A percentile compares a stretch with the other conserved stretches of the same genome.
Evolutionary conservation across 2,329 filamentous ascomycete genomes (phyloP).

Genomic region (Rugonectria rugulosa): DNA sequence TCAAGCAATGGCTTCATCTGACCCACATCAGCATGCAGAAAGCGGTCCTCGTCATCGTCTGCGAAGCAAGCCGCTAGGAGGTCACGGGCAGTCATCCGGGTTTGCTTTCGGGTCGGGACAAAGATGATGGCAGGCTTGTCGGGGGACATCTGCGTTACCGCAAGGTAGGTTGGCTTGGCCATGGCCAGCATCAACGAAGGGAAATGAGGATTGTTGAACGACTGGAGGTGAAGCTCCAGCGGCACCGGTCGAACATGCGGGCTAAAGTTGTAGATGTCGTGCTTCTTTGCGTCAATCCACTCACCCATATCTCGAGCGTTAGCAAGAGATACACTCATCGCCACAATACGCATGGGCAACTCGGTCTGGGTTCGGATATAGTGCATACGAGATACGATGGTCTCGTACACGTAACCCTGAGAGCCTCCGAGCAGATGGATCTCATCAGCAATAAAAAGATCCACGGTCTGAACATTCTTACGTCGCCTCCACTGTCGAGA

Average conservation of each 20-base stretch:
- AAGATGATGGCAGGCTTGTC: slow-evolving; percentile 93
- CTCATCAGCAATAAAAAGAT: slow-evolving; percentile 94
- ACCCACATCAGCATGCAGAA: slow-evolving; percentile 83
- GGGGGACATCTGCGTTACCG: slow-evolving; percentile 85
- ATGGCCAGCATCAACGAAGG: slow-evolving; percentile 98
- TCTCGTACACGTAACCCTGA: slow-evolving; percentile 90
- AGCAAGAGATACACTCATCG: slow-evolving; percentile 87
- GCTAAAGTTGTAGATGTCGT: slow-evolving; percentile 99
- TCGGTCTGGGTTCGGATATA: slow-evolving; percentile 92
- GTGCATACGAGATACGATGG: slow-evolving; percentile 97
- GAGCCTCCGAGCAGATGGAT: slow-evolving; percentile 90
- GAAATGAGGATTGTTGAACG: slow-evolving; percentile 95
- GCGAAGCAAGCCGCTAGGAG: slow-evolving; percentile 85
- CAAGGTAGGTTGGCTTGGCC: slow-evolving; percentile 91
- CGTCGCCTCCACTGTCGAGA: slow-evolving; percentile 96
- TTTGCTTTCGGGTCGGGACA: slow-evolving; percentile 92
- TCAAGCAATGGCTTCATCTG: slow-evolving; percentile 84
- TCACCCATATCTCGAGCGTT: slow-evolving; percentile 95
- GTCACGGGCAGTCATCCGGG: slow-evolving; percentile 85
- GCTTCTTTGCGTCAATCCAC: slow-evolving; percentile 97
- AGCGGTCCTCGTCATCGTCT: slow-evolving; percentile 92
- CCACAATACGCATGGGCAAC: slow-evolving; percentile 84
- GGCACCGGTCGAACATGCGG: slow-evolving; percentile 89
- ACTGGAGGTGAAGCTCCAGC: slow-evolving; percentile 92
- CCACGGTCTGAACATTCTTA: slow-evolving; percentile 91